Evolutionary conservation across 2,329 filamentous ascomycete species (phyloP), one percentile per base, ranked within the genome.

Genomic region (Colletotrichum magnum): DNA sequence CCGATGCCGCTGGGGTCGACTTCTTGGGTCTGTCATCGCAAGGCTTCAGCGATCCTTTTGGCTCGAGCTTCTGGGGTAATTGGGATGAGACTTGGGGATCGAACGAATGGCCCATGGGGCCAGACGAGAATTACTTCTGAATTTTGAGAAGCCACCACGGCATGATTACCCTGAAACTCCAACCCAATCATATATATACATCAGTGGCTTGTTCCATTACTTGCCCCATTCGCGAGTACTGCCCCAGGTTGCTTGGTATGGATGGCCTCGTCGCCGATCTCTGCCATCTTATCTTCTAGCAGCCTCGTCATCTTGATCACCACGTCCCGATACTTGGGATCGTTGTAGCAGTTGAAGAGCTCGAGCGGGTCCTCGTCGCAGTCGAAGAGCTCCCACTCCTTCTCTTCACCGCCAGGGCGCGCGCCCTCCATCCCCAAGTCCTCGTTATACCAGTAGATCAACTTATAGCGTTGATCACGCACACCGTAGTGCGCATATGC

Each of bases 381-480:
- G 71, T 88, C 85, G 70, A 88, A 88, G 16, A 88, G 68, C 73
- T 88, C 86, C 86, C 86, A 88, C 71, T 88, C 85, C 68, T 81
- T 82, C 41, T 83, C 78, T 57, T 80, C 76, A 0, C 74, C 80
- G 0, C 81, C 82, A 0, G 79, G 78, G 2, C 81, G 73, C 1
- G 86, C 80, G 0, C 85, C 86, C 18, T 80, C 78, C 0, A 87
- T 61, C 0, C 80, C 84, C 15, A 87, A 78, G 10, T 77, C 79
- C 72, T 87, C 83, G 57, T 85, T 85, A 69, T 88, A 88, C 86
- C 85, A 88, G 74, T 87, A 88, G n/a, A 88, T 88, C 3, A 88
- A 71, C 79, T 88, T 88, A 72, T 87, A 88, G 3, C 84, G 74
- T 71, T 85, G 83, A 68, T 88, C 79, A 0, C 86, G 78, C 6